These are phyloP conservation scores for Anthracocystis setariae DNA, from an alignment of 1,284 basidiomycete species.

Conservation along the genomic window DNA sequence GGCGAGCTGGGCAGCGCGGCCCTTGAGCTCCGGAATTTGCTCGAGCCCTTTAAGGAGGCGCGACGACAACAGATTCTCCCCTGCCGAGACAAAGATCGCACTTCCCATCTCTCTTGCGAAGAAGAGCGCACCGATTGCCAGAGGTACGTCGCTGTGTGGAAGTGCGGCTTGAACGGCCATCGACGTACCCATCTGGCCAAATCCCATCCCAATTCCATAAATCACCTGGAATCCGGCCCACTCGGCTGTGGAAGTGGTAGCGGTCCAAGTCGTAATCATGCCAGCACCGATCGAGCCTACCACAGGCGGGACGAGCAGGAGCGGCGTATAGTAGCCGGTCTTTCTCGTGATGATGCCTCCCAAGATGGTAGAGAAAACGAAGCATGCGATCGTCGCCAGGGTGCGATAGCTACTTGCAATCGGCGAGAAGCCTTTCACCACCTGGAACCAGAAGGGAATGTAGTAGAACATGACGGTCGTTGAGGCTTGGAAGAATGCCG, in stretches of 20 bases:
- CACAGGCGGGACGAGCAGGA: slow-evolving; percentile 15
- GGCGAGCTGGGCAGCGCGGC: slow-evolving; percentile 9
- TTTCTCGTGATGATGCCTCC: slow-evolving; percentile 11
- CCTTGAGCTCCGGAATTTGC: slow-evolving; percentile 7
- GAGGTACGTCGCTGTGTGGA: slow-evolving; percentile 10
- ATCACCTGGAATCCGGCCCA: slow-evolving; percentile 32
- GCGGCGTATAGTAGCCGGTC: slow-evolving; percentile 24
- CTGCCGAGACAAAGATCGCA: slow-evolving; percentile 23
- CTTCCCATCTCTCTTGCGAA: slow-evolving; percentile 33
- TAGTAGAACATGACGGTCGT: slow-evolving; percentile 34
- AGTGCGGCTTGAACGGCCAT: slow-evolving; percentile 29
- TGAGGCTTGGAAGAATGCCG: slow-evolving; percentile 13
- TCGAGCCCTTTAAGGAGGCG: slow-evolving; percentile 14
- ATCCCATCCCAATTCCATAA: slow-evolving; percentile 22
- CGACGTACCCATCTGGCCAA: slow-evolving; percentile 23
- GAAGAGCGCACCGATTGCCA: slow-evolving; percentile 23
- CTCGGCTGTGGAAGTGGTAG: slow-evolving; percentile 4
- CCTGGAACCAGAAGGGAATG: slow-evolving; percentile 35
- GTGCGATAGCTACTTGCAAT: slow-evolving; percentile 22
- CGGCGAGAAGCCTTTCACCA: slow-evolving; percentile 6
- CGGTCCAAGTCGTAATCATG: slow-evolving; percentile 17
- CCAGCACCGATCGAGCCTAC: slow-evolving; percentile 21
- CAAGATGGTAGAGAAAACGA: slow-evolving; percentile 16
- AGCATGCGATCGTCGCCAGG: slow-evolving; percentile 12
- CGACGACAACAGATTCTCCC: slow-evolving; percentile 17